Evolutionary conservation across 768 basidiomycete species (phyloP), one percentile per base, ranked within the genome.

Genomic region (Lenzites betulinus): DNA sequence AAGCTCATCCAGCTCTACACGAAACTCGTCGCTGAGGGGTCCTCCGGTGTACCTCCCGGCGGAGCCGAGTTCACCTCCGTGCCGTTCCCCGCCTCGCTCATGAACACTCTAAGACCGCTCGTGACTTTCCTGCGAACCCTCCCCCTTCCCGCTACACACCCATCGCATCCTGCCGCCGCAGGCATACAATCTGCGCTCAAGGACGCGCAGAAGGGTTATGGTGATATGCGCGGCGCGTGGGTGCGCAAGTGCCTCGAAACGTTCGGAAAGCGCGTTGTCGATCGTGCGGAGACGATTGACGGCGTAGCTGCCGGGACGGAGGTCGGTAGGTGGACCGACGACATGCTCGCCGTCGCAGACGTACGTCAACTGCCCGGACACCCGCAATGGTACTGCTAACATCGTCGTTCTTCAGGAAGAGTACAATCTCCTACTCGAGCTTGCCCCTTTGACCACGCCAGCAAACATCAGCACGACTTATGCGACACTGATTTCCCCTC

Each of bases 221-320:
- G 90, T 0, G 91, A 93, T 64, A 93, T 93, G 90, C 82, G 92
- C 26, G 90, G 91, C 12, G 79, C 77, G 13, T 93, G 92, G 92
- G 81, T 78, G 42, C 81, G 81, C 62, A 91, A 88, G 67, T 89
- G 90, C 54, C 71, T 93, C 22, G 92, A 93, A 67, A 78, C 78
- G 7, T 85, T 87, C 64, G 89, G 83, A 2, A 87, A 87, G 65
- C 78, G 89, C 9, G 77, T 88, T 9, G 76, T 92, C 1, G 89
- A 90, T 35, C 76, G 89, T 13, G 85, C 88, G 1, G 89, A 91
- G 58, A 87, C 81, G 0, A 76, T 86, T 8, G 88, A 90, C 61
- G 79, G 86, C 0, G 78, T 91, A 11, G 75, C 75, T 38, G 81
- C 87, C 0, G 92, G 91, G 2, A 79, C 79, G 36, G 92, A 92